Base-by-base conservation (phyloP, 2,329 filamentous ascomycete species). In the Clonostachys byssicola region DNA sequence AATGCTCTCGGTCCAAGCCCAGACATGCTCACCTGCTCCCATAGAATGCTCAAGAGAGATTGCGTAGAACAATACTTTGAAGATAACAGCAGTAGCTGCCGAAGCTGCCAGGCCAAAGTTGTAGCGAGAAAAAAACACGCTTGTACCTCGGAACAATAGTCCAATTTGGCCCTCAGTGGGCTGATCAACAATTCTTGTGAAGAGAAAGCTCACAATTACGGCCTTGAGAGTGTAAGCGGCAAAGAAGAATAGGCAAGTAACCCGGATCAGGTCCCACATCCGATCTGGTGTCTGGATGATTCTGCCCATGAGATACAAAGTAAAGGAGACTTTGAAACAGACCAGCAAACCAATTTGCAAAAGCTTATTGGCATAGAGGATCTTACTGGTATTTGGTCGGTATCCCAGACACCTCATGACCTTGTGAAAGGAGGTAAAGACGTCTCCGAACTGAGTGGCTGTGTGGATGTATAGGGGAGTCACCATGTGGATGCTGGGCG, bases 401-500 rank as follows among this genome's bases (percentile, higher is more conserved):
- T 46, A 40, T 2, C 57, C 58, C 2, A 42, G 40, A n/a, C 43
- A 50, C 45, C 54, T 53, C n/a, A 60, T 42, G 9, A 59, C 40
- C 17, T 44, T 47, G 7, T 57, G 46, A n/a, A 48, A 42, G 9
- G 47, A 55, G 3, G 56, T 49, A 1, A 51, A 51, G 6, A 60
- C 42, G 30, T 60, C 57, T 8, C 58, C 58, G 1, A 56, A 40
- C 20, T 59, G 54, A n/a, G 58, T 56, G 5, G 55, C 52, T 42
- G 56, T 53, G 45, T 51, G 56, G 18, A 60, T 52, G 23, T 56
- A 60, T 2, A 60, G n/a, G 14, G 57, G 54, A 40, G 55, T 55
- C 8, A 30, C 23, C 23, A 30, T 30, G 23, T 30, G 23, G 10
- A 30, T 30, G 23, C 23, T 30, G 23, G 23, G 23, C 8, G 23